These are phyloP conservation scores for Xerocomus nothofagi DNA, from an alignment of 1,284 basidiomycete genomes.

Conservation along the genomic window DNA sequence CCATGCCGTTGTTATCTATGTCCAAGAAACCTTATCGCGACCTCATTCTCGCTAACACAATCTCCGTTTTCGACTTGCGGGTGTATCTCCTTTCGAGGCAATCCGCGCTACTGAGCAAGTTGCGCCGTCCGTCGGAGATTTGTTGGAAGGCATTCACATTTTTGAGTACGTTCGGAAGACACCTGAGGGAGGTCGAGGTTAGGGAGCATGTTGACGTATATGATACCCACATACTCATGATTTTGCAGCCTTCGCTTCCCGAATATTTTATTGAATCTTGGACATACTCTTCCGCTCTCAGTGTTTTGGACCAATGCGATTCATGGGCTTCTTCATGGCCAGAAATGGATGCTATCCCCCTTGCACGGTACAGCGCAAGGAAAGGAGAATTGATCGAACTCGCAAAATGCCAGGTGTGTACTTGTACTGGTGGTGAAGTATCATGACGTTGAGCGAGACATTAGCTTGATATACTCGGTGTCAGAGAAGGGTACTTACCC, in stretches of 20 bases:
- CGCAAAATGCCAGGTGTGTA: slow-evolving; percentile 72
- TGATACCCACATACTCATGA: slow-evolving; percentile 15
- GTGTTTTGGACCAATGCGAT: slow-evolving; percentile 84
- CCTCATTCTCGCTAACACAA: slow-evolving; percentile 86
- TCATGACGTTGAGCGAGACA: slow-evolving; percentile 13
- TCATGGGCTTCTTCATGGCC: slow-evolving; percentile 58
- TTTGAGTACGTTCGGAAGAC: slow-evolving; percentile 78
- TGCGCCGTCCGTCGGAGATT: slow-evolving; percentile 69
- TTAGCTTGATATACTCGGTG: slow-evolving; percentile 82
- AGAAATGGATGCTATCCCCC: slow-evolving; percentile 44
- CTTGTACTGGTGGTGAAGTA: background rate
- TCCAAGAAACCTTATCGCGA: slow-evolving; percentile 86
- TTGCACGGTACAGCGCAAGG: slow-evolving; percentile 58
- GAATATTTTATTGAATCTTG: slow-evolving; percentile 88
- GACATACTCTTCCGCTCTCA: slow-evolving; percentile 90
- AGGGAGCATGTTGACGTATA: slow-evolving; percentile 23
- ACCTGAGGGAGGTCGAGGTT: slow-evolving; percentile 76
- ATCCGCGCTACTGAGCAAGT: slow-evolving; percentile 72
- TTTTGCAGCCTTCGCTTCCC: slow-evolving; percentile 63
- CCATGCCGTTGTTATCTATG: slow-evolving; percentile 75
- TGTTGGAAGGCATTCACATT: slow-evolving; percentile 70
- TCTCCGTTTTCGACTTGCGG: slow-evolving; percentile 93
- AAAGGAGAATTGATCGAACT: slow-evolving; percentile 85
- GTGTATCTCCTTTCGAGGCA: slow-evolving; percentile 90
- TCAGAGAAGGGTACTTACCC: slow-evolving; percentile 72